Conservation (phyloP, 139 green algal species). For the Haematococcus sp. region DNA sequence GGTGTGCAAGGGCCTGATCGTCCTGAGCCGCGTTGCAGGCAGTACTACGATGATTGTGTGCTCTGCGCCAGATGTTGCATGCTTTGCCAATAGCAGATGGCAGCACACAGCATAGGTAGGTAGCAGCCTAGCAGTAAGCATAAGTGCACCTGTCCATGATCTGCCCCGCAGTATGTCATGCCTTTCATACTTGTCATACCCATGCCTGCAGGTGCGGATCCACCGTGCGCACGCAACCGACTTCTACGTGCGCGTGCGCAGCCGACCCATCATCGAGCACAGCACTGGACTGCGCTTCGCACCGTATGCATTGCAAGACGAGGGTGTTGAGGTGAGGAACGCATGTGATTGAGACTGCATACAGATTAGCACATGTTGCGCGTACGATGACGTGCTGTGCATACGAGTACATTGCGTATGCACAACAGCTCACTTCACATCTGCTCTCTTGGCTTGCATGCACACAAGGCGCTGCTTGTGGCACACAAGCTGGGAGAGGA, state of each 20-base stretch:
- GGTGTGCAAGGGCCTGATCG: neutral
- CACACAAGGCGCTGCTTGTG: conserved; percentile 16
- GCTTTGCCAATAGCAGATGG: too few species aligned
- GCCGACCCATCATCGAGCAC: conserved; percentile 81
- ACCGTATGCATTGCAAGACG: conserved; percentile 31
- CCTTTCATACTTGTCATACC: neutral
- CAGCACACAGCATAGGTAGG: too few species aligned
- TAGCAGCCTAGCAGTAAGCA: too few species aligned
- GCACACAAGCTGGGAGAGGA: conserved; percentile 37
- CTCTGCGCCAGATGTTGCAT: neutral
- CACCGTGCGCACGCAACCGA: conserved; percentile 50
- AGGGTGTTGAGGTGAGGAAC: neutral
- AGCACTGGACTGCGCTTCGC: conserved; percentile 61
- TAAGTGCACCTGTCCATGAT: neutral
- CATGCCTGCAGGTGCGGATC: conserved; percentile 53
- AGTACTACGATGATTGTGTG: too few species aligned
- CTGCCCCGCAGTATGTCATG: neutral
- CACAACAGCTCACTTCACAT: neutral
- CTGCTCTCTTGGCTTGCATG: neutral
- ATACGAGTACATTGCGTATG: too few species aligned
- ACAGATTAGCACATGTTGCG: conserved; percentile 1
- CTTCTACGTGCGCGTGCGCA: conserved; percentile 65
- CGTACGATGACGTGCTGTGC: neutral
- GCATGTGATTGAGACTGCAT: too few species aligned
- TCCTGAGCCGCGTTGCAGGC: neutral